Evolutionary conservation across 1,139 yeast species (phyloP).

Genomic region (Pichia cactophila): DNA sequence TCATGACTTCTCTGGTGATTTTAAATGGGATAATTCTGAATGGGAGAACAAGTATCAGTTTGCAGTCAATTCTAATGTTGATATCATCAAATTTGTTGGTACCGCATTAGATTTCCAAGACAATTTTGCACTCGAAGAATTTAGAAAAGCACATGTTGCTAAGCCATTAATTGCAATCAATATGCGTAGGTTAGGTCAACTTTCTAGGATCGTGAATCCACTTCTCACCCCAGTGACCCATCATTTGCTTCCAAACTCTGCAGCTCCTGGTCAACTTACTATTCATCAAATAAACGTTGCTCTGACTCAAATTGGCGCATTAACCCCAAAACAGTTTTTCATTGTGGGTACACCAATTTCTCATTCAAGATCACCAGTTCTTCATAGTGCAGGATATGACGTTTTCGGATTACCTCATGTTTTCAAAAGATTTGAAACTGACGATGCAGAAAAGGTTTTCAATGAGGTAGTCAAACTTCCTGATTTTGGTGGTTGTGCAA

Average conservation of each 20-base stretch:
- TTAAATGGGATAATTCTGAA: slow-evolving; percentile 59
- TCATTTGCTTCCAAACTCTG: slow-evolving; percentile 48
- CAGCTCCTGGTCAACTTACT: slow-evolving; percentile 76
- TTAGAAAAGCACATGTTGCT: slow-evolving; percentile 44
- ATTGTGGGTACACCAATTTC: slow-evolving; percentile 77
- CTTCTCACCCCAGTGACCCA: slow-evolving; percentile 82
- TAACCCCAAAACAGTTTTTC: slow-evolving; percentile 50
- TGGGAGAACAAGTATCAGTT: slow-evolving; percentile 69
- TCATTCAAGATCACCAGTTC: slow-evolving; percentile 81
- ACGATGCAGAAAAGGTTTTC: slow-evolving; percentile 44
- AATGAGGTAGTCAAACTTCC: slow-evolving; percentile 41
- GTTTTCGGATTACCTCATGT: slow-evolving; percentile 70
- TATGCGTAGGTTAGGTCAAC: slow-evolving; percentile 67
- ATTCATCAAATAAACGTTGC: slow-evolving; percentile 54
- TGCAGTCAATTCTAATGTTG: slow-evolving; percentile 61
- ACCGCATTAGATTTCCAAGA: slow-evolving; percentile 57
- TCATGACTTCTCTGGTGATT: slow-evolving; percentile 59
- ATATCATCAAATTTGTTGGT: slow-evolving; percentile 80
- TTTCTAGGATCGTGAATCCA: slow-evolving; percentile 70
- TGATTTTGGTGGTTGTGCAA: slow-evolving; percentile 80
- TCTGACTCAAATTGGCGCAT: slow-evolving; percentile 56
- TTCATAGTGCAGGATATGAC: slow-evolving; percentile 73
- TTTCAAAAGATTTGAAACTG: slow-evolving; percentile 64
- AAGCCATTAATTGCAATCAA: slow-evolving; percentile 80
- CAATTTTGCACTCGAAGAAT: slow-evolving; percentile 62